A percentile compares a stretch with the other conserved stretches of the same genome.
Conservation (phyloP, 1,284 basidiomycete species). For the Termitomyces sp. region DNA sequence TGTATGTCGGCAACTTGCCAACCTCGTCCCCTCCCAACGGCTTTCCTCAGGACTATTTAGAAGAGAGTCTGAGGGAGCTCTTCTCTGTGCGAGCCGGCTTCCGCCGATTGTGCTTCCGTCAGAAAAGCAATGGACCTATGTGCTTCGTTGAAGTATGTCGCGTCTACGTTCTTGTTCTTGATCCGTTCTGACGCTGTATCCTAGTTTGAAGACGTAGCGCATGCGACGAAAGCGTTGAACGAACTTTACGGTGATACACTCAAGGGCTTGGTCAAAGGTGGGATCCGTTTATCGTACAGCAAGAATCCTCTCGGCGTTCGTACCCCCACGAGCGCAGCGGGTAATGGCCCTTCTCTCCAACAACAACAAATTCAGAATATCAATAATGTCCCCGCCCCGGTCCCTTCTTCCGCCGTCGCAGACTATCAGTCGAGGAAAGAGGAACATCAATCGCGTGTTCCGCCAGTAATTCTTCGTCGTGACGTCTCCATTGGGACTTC, state of each 20-base stretch:
- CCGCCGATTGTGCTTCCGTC: constrained; percentile 88
- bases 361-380: constrained; percentile 45
- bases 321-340: constrained; percentile 61
- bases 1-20: constrained; percentile 93
- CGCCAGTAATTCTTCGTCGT: constrained; percentile 31
- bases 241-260: constrained; percentile 91
- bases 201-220: constrained; percentile 87
- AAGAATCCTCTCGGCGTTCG: constrained; percentile 90
- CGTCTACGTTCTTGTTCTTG: constrained; percentile 3
- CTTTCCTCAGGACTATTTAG: constrained; percentile 73
- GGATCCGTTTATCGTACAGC: constrained; percentile 93
- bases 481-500: constrained; percentile 36
- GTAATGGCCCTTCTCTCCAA: constrained; percentile 45
- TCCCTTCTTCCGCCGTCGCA: constrained; percentile 19
- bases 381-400: constrained; percentile 19
- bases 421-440: constrained; percentile 29
- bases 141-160: constrained; percentile 85
- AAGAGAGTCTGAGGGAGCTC: constrained; percentile 78
- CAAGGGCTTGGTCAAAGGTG: constrained; percentile 87
- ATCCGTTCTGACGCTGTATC: constrained; percentile 17
- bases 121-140: constrained; percentile 96
- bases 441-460: constrained; percentile 22
- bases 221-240: constrained; percentile 80
- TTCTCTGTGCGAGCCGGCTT: constrained; percentile 81
- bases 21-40: constrained; percentile 62